A percentile compares a stretch with the other conserved stretches of the same genome.
phyloP scores from a whole-genome alignment of 2,329 filamentous ascomycete species.

The Sporothrix variecibatus region DNA sequence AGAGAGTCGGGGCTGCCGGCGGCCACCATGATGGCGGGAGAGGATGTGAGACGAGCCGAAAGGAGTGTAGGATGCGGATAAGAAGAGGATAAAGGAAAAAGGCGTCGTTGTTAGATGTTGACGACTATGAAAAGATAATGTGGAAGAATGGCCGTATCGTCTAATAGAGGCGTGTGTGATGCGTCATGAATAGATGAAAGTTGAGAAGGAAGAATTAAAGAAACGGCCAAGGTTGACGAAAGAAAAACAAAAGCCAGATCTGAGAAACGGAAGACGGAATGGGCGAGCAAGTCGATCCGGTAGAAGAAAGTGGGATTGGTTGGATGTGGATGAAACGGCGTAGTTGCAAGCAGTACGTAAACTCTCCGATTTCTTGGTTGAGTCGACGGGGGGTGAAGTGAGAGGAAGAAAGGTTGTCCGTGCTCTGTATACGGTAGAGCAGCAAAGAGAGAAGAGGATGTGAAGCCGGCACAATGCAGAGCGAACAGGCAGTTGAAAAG shows the following conservation, averaged over 20 bases:
- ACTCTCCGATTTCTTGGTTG: neutral
- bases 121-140: neutral
- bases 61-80: neutral
- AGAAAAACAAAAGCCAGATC: neutral
- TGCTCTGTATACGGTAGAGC: no score
- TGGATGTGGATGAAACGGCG: neutral
- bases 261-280: neutral
- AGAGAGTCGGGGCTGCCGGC: slow-evolving; percentile 14
- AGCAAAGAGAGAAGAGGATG: neutral
- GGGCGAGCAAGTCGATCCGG: neutral
- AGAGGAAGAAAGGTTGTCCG: neutral
- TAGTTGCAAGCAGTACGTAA: slow-evolving; percentile 4
- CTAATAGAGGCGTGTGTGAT: neutral
- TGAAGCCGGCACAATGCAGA: neutral
- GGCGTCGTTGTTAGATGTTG: neutral
- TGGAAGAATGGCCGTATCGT: neutral
- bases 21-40: slow-evolving; percentile 14
- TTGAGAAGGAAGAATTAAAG: neutral
- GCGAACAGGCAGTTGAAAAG: neutral
- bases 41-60: neutral
- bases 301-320: neutral
- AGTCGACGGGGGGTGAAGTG: neutral
- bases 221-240: neutral
- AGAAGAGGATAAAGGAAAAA: neutral
- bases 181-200: neutral